phyloP scores from a whole-genome alignment of 2,329 filamentous ascomycete genomes.

The Dryadomyces quercivorus region DNA sequence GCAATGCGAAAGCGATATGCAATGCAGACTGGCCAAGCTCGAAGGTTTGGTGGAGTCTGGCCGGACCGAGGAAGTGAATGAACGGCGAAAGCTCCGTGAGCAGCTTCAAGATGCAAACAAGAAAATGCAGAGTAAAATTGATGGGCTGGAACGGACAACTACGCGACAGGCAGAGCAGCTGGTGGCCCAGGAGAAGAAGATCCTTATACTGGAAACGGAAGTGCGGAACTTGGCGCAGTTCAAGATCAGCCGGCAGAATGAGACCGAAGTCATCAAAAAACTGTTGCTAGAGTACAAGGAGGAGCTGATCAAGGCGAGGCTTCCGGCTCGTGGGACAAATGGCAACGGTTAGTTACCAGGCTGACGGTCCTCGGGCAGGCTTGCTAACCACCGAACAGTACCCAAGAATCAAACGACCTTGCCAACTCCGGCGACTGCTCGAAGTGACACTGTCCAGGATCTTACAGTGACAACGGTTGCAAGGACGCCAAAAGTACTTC shows the following conservation, averaged over 20 bases:
- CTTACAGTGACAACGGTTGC: too few relatives aligned
- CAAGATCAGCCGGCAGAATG: not conserved
- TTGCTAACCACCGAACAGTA: too few relatives aligned
- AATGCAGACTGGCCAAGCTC: conserved; percentile 3
- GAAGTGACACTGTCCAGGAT: too few relatives aligned
- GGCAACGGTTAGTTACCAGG: not conserved
- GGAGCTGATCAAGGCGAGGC: not conserved
- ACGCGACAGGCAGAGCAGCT: conserved; percentile 4
- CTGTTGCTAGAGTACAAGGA: not conserved
- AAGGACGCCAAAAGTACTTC: too few relatives aligned
- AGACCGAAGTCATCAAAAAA: not conserved
- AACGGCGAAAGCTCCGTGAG: not conserved
- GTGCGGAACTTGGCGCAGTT: not conserved
- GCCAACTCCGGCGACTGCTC: too few relatives aligned
- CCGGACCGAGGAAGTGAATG: conserved; percentile 3
- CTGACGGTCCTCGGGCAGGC: too few relatives aligned
- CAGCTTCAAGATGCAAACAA: not conserved
- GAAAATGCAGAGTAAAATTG: conserved; percentile 5
- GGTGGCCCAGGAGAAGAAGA: conserved; percentile 1
- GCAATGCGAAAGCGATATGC: conserved; percentile 4
- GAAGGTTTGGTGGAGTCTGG: conserved; percentile 3
- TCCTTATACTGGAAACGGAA: conserved; percentile 4
- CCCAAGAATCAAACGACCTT: too few relatives aligned
- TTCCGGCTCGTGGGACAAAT: not conserved
- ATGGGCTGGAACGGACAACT: conserved; percentile 5